phyloP scores from a whole-genome alignment of 192 early-diverging fungal genomes.

The Gryganskiella cystojenkinii region DNA sequence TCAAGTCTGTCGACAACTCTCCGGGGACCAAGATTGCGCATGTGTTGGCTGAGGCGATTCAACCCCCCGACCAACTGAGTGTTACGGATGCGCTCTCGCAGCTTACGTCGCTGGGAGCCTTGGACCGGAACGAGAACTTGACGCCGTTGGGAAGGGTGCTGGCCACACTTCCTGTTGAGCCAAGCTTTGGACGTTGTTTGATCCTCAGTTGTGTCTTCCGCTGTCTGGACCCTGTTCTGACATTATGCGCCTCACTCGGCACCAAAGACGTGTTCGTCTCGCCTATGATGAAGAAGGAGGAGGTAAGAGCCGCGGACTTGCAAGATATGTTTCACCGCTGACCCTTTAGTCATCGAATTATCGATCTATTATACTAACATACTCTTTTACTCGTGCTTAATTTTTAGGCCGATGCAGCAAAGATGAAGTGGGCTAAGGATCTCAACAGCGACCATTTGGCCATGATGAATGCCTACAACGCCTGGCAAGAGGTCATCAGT shows the following conservation, averaged over 20 bases:
- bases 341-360: not conserved
- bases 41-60: slow-evolving; percentile 55
- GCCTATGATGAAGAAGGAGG: slow-evolving; percentile 48
- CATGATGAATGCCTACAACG: slow-evolving; percentile 59
- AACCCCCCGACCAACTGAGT: slow-evolving; percentile 55
- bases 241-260: slow-evolving; percentile 66
- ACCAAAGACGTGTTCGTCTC: slow-evolving; percentile 56
- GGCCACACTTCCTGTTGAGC: slow-evolving; percentile 70
- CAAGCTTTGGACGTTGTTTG: slow-evolving; percentile 76
- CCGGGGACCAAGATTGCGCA: slow-evolving; percentile 44
- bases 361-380: not conserved
- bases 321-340: too few relatives aligned
- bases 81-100: slow-evolving; percentile 52
- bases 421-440: slow-evolving; percentile 55
- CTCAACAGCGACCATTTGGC: slow-evolving; percentile 58
- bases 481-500: slow-evolving; percentile 52
- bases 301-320: slow-evolving; percentile 5
- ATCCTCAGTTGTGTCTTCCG: slow-evolving; percentile 68
- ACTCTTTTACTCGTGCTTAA: not conserved
- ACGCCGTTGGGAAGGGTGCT: slow-evolving; percentile 75
- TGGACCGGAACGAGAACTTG: slow-evolving; percentile 61
- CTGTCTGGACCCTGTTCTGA: slow-evolving; percentile 76
- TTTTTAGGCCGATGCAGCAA: slow-evolving; percentile 49
- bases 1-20: slow-evolving; percentile 58
- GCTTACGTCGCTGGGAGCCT: slow-evolving; percentile 51